A percentile compares a stretch with the other conserved stretches of the same genome.
phyloP scores from a whole-genome alignment of 2,329 filamentous ascomycete species.

The Mycogone perniciosa region DNA sequence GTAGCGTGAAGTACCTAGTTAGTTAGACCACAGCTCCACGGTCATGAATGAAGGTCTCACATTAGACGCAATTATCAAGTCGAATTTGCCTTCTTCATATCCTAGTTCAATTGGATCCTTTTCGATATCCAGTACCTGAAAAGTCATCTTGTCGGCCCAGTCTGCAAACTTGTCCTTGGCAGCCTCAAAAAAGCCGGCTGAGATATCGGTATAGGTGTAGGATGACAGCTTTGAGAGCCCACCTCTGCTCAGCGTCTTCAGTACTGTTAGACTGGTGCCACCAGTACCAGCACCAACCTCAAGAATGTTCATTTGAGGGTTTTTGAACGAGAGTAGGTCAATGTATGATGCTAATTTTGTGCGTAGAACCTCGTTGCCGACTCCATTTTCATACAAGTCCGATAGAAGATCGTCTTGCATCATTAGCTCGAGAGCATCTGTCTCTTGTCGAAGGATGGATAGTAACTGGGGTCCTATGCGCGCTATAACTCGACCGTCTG shows the following conservation, averaged over 20 bases:
- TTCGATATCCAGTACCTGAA: slow-evolving; percentile 22
- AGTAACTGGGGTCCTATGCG: no score
- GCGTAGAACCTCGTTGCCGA: no score
- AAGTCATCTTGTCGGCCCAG: slow-evolving; percentile 15
- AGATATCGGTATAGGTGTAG: slow-evolving; percentile 43
- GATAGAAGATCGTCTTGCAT: no score
- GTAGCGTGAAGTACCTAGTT: neutral
- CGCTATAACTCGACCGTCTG: no score
- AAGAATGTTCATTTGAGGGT: neutral
- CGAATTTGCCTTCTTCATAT: slow-evolving; percentile 24
- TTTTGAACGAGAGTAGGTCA: neutral
- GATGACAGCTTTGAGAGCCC: no score
- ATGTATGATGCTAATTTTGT: neutral
- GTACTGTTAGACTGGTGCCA: neutral
- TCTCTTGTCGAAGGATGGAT: no score
- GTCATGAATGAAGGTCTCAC: slow-evolving; percentile 15
- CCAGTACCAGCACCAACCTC: neutral
- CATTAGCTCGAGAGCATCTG: no score
- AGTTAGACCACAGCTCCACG: neutral
- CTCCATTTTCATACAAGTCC: no score
- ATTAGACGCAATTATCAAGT: slow-evolving; percentile 33
- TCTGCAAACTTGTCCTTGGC: slow-evolving; percentile 25
- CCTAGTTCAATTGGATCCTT: slow-evolving; percentile 24
- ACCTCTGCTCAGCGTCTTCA: no score
- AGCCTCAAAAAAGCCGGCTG: slow-evolving; percentile 33